Evolutionary conservation across 768 basidiomycete genomes (phyloP).

Genomic region (Crucibulum laeve): DNA sequence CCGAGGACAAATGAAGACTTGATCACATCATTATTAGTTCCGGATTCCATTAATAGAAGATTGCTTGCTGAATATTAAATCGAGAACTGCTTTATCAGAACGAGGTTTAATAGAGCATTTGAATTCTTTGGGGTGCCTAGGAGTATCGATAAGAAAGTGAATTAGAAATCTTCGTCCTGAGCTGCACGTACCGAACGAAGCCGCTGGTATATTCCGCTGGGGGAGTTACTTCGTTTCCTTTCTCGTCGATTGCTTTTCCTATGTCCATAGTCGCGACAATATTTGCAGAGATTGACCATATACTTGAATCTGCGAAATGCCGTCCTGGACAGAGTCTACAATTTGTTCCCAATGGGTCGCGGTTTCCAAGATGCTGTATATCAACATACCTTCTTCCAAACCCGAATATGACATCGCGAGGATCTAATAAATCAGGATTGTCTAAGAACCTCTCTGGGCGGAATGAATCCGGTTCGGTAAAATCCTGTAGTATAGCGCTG

Average conservation of each 20-base stretch:
- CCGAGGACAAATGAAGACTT: too few species aligned
- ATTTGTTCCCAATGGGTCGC: slow-evolving; percentile 1
- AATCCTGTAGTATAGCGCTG: slow-evolving; percentile 42
- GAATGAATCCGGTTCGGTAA: slow-evolving; percentile 41
- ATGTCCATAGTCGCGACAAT: slow-evolving; percentile 44
- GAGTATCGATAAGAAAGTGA: neutral
- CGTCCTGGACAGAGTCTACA: slow-evolving; percentile 52
- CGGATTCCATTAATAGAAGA: too few species aligned
- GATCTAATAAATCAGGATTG: slow-evolving; percentile 34
- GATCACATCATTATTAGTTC: too few species aligned
- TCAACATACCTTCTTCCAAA: slow-evolving; percentile 47
- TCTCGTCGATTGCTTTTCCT: slow-evolving; percentile 30
- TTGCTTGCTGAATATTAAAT: too few species aligned
- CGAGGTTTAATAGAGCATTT: neutral
- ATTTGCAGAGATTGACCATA: slow-evolving; percentile 41
- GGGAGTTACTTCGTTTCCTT: slow-evolving; percentile 36
- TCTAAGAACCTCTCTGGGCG: slow-evolving; percentile 46
- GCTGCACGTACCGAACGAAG: slow-evolving; percentile 47
- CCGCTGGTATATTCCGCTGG: slow-evolving; percentile 32
- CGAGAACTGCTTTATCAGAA: too few species aligned
- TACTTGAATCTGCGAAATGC: slow-evolving; percentile 42
- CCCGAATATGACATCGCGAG: slow-evolving; percentile 47
- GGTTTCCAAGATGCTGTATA: neutral
- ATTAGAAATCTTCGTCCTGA: neutral
- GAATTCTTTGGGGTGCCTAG: neutral